These are phyloP conservation scores for Monilinia polystroma DNA, from an alignment of 2,329 filamentous ascomycete species.

Conservation along the genomic window DNA sequence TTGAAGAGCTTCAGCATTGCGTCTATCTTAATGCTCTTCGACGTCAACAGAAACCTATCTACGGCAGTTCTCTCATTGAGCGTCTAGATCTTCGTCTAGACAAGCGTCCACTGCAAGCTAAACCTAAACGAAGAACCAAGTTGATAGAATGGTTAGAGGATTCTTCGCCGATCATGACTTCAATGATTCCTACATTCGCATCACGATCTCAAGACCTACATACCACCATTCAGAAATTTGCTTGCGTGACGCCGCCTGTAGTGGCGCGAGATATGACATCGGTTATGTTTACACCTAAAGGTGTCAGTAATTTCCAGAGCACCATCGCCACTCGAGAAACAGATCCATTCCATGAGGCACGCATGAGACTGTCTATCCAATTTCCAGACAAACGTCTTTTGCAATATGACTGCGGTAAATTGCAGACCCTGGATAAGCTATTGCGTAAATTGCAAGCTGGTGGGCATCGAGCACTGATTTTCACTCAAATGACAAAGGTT, in stretches of 20 bases:
- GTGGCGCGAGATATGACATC: slow-evolving; percentile 75
- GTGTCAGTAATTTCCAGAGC: slow-evolving; percentile 57
- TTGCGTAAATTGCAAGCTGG: slow-evolving; percentile 84
- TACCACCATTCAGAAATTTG: slow-evolving; percentile 79
- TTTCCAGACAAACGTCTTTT: slow-evolving; percentile 96
- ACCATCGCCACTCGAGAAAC: slow-evolving; percentile 57
- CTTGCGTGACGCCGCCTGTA: slow-evolving; percentile 86
- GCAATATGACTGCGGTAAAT: slow-evolving; percentile 96
- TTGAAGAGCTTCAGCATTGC: slow-evolving; percentile 77
- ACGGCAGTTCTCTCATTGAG: slow-evolving; percentile 76
- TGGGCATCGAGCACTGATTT: slow-evolving; percentile 92
- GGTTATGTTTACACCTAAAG: slow-evolving; percentile 62
- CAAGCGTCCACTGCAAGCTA: slow-evolving; percentile 57
- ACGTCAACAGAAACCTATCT: slow-evolving; percentile 76
- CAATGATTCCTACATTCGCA: slow-evolving; percentile 71
- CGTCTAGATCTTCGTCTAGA: slow-evolving; percentile 65
- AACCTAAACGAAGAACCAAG: slow-evolving; percentile 59
- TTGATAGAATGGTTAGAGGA: slow-evolving; percentile 74
- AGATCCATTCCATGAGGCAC: slow-evolving; percentile 91
- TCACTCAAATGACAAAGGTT: slow-evolving; percentile 99
- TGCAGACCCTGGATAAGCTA: slow-evolving; percentile 84
- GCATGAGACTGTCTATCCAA: slow-evolving; percentile 89
- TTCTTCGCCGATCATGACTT: slow-evolving; percentile 60
- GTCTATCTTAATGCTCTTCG: slow-evolving; percentile 79
- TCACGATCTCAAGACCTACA: slow-evolving; percentile 72